These are phyloP conservation scores for Sphaerulina populicola DNA, from an alignment of 2,329 filamentous ascomycete species.

Conservation along the genomic window DNA sequence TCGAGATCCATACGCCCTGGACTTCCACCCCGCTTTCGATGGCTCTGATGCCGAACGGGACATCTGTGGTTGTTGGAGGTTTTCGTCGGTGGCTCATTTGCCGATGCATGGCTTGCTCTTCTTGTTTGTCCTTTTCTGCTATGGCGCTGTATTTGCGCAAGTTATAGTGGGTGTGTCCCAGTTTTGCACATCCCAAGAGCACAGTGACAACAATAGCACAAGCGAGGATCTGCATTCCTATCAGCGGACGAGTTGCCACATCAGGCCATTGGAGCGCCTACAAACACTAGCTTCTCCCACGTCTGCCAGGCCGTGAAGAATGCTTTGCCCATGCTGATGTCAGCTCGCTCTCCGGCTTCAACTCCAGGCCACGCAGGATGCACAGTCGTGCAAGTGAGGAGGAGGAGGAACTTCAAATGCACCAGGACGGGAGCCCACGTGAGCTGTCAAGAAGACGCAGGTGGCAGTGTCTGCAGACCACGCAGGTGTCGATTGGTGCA, in stretches of 20 bases:
- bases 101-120: slow-evolving; percentile 30
- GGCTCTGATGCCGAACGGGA: slow-evolving; percentile 80
- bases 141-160: slow-evolving; percentile 36
- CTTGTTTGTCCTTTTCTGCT: slow-evolving; percentile 27
- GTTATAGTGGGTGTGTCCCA: slow-evolving; percentile 42
- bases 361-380: neutral
- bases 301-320: slow-evolving; percentile 57
- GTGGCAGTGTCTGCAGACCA: neutral
- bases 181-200: slow-evolving; percentile 56
- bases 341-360: neutral
- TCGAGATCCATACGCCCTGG: slow-evolving; percentile 62
- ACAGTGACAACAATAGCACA: slow-evolving; percentile 64
- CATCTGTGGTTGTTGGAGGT: slow-evolving; percentile 40
- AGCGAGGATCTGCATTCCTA: slow-evolving; percentile 55
- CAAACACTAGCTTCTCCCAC: slow-evolving; percentile 87
- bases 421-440: neutral
- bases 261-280: slow-evolving; percentile 40
- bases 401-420: neutral
- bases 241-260: slow-evolving; percentile 24
- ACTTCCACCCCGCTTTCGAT: slow-evolving; percentile 75
- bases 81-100: slow-evolving; percentile 27
- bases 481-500: neutral
- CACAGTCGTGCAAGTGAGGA: neutral
- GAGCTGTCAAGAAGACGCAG: neutral
- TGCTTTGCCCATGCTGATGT: slow-evolving; percentile 8